Percentiles rank a stretch among this genome's conserved stretches.
Evolutionary conservation across 163 green algal genomes (phyloP).

Genomic region (Chlorella variabilis): DNA sequence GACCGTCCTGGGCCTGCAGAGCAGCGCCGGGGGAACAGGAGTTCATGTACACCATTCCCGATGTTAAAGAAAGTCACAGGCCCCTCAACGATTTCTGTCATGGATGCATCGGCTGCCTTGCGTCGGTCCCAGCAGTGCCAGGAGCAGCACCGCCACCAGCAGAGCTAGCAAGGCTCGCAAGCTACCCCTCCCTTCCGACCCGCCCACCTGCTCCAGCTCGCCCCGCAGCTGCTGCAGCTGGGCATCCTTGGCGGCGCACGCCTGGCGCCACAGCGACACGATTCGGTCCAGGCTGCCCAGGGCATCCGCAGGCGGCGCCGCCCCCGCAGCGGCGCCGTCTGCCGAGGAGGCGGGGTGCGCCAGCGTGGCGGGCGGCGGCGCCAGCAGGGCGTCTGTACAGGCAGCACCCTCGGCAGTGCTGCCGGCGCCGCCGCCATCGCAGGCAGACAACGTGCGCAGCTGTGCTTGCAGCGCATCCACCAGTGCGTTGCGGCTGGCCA

Average conservation of each 20-base stretch:
- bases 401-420: neutral
- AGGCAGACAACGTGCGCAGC: neutral
- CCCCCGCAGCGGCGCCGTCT: neutral
- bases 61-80: too few relatives aligned
- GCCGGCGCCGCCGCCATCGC: neutral
- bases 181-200: too few relatives aligned
- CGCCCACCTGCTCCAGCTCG: constrained; percentile 22
- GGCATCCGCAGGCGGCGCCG: neutral
- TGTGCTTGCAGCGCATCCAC: constrained; percentile 29
- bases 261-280: constrained; percentile 33
- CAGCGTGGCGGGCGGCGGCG: neutral
- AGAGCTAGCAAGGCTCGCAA: too few relatives aligned
- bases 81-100: too few relatives aligned
- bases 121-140: too few relatives aligned
- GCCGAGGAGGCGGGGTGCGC: too few relatives aligned
- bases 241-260: constrained; percentile 22
- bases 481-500: constrained; percentile 27
- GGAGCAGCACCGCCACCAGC: too few relatives aligned
- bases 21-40: neutral
- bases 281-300: constrained; percentile 38
- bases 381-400: neutral
- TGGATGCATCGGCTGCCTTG: too few relatives aligned
- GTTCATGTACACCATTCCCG: too few relatives aligned
- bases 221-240: constrained; percentile 4
- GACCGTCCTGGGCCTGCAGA: constrained; percentile 23